Evolutionary conservation across 2,329 filamentous ascomycete genomes (phyloP).

Genomic region (Aspergillus proliferans): DNA sequence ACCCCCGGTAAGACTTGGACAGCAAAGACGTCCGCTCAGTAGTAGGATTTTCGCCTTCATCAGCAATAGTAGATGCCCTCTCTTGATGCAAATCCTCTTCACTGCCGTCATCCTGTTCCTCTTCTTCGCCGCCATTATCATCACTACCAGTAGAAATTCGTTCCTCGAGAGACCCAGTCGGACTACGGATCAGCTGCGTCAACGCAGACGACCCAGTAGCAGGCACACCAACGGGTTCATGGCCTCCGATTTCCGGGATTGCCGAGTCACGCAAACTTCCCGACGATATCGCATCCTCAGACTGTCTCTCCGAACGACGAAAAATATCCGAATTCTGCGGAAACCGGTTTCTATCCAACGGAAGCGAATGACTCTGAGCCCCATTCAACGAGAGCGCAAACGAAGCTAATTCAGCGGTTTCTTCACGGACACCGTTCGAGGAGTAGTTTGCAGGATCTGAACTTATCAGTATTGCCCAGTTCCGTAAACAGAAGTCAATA

Average conservation of each 20-base stretch:
- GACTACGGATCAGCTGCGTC: conserved; percentile 46
- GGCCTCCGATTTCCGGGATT: neutral
- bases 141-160: neutral
- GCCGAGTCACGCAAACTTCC: neutral
- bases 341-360: conserved; percentile 20
- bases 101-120: conserved; percentile 8
- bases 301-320: neutral
- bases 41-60: conserved; percentile 21
- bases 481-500: neutral
- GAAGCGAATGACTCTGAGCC: conserved; percentile 9
- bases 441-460: conserved; percentile 69
- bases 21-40: conserved; percentile 35
- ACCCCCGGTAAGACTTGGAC: conserved; percentile 22
- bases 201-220: conserved; percentile 41
- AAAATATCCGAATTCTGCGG: conserved; percentile 27
- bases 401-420: conserved; percentile 79
- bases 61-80: conserved; percentile 11
- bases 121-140: neutral
- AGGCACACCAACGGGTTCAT: conserved; percentile 1
- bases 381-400: conserved; percentile 60
- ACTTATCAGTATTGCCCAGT: conserved; percentile 16
- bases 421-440: conserved; percentile 69
- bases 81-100: neutral
- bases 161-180: conserved; percentile 21
- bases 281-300: neutral